These are phyloP conservation scores for Novakomyces olei DNA, from an alignment of 805 yeast genomes.

Conservation along the genomic window DNA sequence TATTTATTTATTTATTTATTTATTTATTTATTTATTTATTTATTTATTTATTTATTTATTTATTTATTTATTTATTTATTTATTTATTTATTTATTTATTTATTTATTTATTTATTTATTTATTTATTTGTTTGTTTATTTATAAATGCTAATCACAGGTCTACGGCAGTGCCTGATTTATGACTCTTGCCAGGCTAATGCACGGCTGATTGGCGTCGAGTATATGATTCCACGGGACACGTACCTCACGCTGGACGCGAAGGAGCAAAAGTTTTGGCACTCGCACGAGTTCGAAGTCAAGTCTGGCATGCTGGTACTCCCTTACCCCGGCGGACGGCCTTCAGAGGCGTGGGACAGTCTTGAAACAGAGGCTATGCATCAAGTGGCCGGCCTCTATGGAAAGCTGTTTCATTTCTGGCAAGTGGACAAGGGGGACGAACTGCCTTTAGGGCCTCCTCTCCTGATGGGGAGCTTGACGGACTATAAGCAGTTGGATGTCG, in stretches of 20 bases:
- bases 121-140: too few species aligned
- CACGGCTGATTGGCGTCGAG: constrained; percentile 1
- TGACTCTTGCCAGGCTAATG: not conserved
- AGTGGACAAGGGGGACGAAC: constrained; percentile 1
- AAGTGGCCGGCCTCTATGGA: constrained; percentile 1
- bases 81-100: too few species aligned
- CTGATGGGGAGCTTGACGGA: not conserved
- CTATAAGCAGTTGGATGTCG: not conserved
- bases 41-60: too few species aligned
- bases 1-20: too few species aligned
- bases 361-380: not conserved
- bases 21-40: too few species aligned
- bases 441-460: not conserved
- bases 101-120: too few species aligned
- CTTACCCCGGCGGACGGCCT: not conserved
- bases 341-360: not conserved
- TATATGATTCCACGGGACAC: not conserved
- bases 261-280: constrained; percentile 2
- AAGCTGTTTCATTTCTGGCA: constrained; percentile 2
- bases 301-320: not conserved
- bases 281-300: constrained; percentile 1
- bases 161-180: constrained; percentile 2
- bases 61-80: too few species aligned
- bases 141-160: too few species aligned
- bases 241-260: not conserved